These are phyloP conservation scores for Albugo candida DNA, from an alignment of 352 stramenopile genomes.

Conservation along the genomic window DNA sequence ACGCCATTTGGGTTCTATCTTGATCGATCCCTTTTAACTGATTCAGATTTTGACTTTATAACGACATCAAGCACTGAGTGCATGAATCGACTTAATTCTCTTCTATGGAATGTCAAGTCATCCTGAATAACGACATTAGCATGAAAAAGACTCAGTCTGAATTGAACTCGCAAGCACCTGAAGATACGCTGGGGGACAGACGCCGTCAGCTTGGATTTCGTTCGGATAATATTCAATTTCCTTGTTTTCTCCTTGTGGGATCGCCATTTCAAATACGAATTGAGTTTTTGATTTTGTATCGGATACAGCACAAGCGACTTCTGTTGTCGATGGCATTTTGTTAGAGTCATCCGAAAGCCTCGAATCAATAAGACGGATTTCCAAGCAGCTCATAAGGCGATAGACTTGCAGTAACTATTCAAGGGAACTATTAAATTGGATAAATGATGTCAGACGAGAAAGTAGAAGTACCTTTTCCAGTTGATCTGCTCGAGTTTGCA, in stretches of 20 bases:
- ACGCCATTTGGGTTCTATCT: no score
- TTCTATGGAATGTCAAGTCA: constrained; percentile 59
- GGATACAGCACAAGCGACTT: constrained; percentile 41
- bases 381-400: constrained; percentile 47
- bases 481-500: constrained; percentile 33
- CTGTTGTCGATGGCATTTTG: constrained; percentile 25
- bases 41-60: constrained; percentile 8
- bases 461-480: constrained; percentile 38
- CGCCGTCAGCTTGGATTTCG: constrained; percentile 23
- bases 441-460: neutral
- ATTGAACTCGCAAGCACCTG: constrained; percentile 13
- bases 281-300: constrained; percentile 43
- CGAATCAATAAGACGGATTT: constrained; percentile 53
- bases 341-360: constrained; percentile 23
- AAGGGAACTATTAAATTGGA: neutral
- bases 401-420: constrained; percentile 56
- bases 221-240: constrained; percentile 68
- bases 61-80: constrained; percentile 60
- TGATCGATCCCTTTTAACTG: no score
- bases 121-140: constrained; percentile 17
- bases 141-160: neutral
- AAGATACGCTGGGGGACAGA: constrained; percentile 54
- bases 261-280: constrained; percentile 59
- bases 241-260: constrained; percentile 32
- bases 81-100: constrained; percentile 73